These are phyloP conservation scores for Cordyceps cicadae DNA, from an alignment of 2,329 filamentous ascomycete species.

Conservation along the genomic window DNA sequence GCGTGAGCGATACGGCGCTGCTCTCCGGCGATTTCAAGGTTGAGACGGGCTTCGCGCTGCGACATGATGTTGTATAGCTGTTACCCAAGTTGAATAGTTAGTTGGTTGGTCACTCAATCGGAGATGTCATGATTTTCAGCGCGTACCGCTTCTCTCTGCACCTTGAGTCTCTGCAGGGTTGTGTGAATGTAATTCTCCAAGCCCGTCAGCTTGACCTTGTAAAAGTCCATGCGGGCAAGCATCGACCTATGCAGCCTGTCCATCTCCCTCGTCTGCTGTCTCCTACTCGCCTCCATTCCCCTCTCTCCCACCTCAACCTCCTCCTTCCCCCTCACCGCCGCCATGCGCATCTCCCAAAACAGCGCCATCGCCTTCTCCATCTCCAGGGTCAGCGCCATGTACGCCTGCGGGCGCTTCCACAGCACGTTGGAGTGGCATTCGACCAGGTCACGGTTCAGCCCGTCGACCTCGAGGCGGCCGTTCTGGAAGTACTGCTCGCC, in stretches of 20 bases:
- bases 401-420: slow-evolving; percentile 56
- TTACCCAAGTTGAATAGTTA: slow-evolving; percentile 37
- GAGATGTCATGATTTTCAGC: not conserved
- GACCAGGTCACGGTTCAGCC: slow-evolving; percentile 52
- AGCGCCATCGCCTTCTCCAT: slow-evolving; percentile 40
- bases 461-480: slow-evolving; percentile 47
- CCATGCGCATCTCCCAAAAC: slow-evolving; percentile 28
- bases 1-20: slow-evolving; percentile 33
- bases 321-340: slow-evolving; percentile 14
- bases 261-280: slow-evolving; percentile 24
- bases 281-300: slow-evolving; percentile 15
- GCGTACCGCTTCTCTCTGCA: slow-evolving; percentile 53
- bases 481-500: slow-evolving; percentile 46
- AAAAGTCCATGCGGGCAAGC: slow-evolving; percentile 48
- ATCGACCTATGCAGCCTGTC: slow-evolving; percentile 45
- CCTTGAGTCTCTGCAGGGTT: slow-evolving; percentile 51
- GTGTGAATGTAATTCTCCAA: slow-evolving; percentile 56
- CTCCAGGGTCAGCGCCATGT: slow-evolving; percentile 43
- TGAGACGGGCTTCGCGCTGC: not conserved
- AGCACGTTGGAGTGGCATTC: slow-evolving; percentile 55
- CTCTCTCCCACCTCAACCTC: not conserved
- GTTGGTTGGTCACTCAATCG: not conserved
- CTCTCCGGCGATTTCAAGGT: slow-evolving; percentile 16
- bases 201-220: slow-evolving; percentile 51
- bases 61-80: slow-evolving; percentile 27